Evolutionary conservation across 306 rosid genomes (phyloP).

Genomic region (Ochetophila trinervis): DNA sequence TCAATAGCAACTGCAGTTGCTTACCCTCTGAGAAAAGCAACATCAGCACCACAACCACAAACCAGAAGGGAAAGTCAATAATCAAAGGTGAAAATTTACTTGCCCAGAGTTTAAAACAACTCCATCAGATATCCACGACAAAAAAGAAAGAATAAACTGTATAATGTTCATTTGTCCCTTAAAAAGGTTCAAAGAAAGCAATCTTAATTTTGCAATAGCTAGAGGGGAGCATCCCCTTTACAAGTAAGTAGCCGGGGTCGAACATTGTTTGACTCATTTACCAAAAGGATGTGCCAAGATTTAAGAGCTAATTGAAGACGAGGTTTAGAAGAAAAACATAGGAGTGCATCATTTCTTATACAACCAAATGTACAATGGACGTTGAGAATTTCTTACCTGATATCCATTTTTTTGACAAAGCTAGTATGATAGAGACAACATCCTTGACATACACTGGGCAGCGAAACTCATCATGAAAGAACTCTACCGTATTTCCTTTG

Average conservation of each 20-base stretch:
- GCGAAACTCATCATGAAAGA: slow-evolving; percentile 85
- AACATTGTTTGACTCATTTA: neutral
- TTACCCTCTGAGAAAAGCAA: slow-evolving; percentile 44
- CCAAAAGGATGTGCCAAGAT: neutral
- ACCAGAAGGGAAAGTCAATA: slow-evolving; percentile 11
- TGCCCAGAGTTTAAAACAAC: neutral
- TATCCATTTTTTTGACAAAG: slow-evolving; percentile 61
- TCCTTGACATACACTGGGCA: slow-evolving; percentile 89
- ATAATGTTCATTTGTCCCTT: too few relatives aligned
- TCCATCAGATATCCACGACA: too few relatives aligned
- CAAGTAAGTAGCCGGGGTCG: too few relatives aligned
- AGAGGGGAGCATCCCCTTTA: too few relatives aligned
- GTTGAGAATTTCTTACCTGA: slow-evolving; percentile 50
- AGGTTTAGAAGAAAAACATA: neutral
- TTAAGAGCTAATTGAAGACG: neutral
- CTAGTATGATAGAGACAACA: slow-evolving; percentile 51
- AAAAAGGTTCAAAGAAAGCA: too few relatives aligned
- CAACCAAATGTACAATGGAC: slow-evolving; percentile 4
- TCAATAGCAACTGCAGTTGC: slow-evolving; percentile 64
- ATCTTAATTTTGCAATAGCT: too few relatives aligned
- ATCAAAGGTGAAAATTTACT: neutral
- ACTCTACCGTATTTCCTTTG: slow-evolving; percentile 50
- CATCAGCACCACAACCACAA: slow-evolving; percentile 19
- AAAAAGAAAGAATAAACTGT: too few relatives aligned
- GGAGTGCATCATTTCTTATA: neutral